These are phyloP conservation scores for Aspergillus bridgeri DNA, from an alignment of 495 filamentous ascomycete genomes.

Conservation along the genomic window DNA sequence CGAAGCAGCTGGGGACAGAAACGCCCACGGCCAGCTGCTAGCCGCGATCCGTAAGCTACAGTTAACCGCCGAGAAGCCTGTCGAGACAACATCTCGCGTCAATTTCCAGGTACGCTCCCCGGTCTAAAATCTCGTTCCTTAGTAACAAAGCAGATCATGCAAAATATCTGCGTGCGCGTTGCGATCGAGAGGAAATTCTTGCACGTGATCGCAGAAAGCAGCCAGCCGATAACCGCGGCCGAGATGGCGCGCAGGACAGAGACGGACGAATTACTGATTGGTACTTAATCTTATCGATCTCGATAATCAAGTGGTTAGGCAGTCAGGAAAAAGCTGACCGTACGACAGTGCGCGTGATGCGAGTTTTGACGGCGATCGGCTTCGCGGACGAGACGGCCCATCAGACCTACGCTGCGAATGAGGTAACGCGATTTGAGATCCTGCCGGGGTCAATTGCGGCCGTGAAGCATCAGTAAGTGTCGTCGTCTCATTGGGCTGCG, in stretches of 20 bases:
- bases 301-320: background rate
- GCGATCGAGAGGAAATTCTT: background rate
- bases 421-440: conserved; percentile 19
- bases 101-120: conserved; percentile 19
- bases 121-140: too few relatives aligned
- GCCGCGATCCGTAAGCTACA: conserved; percentile 21
- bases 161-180: background rate
- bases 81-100: conserved; percentile 24
- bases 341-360: conserved; percentile 24
- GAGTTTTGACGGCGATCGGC: conserved; percentile 19
- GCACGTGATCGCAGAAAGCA: background rate
- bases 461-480: conserved; percentile 24
- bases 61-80: conserved; percentile 23
- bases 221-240: background rate
- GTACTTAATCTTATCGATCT: background rate
- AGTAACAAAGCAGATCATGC: background rate
- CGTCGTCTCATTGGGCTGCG: background rate
- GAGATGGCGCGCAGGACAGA: background rate
- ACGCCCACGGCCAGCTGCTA: conserved; percentile 21
- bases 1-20: conserved; percentile 14
- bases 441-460: conserved; percentile 24
- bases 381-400: conserved; percentile 22
- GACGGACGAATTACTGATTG: background rate
- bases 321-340: conserved; percentile 8
- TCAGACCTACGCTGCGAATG: conserved; percentile 20